phyloP scores from a whole-genome alignment of 2,329 filamentous ascomycete genomes.

The Colletotrichum destructivum region DNA sequence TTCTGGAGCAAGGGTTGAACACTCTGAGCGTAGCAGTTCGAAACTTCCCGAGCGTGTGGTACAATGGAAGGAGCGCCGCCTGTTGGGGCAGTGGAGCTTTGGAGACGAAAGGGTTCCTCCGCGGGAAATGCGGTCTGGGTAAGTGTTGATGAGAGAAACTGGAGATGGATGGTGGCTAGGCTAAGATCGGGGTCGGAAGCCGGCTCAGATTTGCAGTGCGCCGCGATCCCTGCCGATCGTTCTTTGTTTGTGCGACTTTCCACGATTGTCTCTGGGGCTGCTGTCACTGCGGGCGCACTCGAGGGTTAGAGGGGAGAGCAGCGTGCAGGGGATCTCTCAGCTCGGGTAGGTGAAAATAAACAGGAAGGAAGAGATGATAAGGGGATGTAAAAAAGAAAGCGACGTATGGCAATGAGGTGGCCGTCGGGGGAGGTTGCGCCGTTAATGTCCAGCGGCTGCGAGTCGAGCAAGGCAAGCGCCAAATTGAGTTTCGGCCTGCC shows the following conservation, averaged over 20 bases:
- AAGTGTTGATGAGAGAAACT: constrained; percentile 1
- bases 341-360: neutral
- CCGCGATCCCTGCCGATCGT: constrained; percentile 31
- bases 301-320: neutral
- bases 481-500: constrained; percentile 27
- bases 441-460: neutral
- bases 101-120: constrained; percentile 9
- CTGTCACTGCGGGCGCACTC: neutral
- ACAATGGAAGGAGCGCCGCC: constrained; percentile 2
- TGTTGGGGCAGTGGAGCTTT: constrained; percentile 7
- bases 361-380: neutral
- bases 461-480: constrained; percentile 13
- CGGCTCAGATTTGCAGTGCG: constrained; percentile 31
- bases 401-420: neutral
- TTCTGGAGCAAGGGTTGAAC: neutral
- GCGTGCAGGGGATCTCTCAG: neutral
- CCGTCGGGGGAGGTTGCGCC: neutral
- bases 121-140: constrained; percentile 7
- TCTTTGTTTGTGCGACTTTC: constrained; percentile 17
- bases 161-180: constrained; percentile 7
- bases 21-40: neutral
- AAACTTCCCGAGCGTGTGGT: constrained; percentile 1
- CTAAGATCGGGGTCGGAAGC: constrained; percentile 37
- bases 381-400: neutral
- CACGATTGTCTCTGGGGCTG: constrained; percentile 1